A percentile compares a stretch with the other conserved stretches of the same genome.
Conservation (phyloP, 2,329 filamentous ascomycete genomes). For the Davidsoniella australis region DNA sequence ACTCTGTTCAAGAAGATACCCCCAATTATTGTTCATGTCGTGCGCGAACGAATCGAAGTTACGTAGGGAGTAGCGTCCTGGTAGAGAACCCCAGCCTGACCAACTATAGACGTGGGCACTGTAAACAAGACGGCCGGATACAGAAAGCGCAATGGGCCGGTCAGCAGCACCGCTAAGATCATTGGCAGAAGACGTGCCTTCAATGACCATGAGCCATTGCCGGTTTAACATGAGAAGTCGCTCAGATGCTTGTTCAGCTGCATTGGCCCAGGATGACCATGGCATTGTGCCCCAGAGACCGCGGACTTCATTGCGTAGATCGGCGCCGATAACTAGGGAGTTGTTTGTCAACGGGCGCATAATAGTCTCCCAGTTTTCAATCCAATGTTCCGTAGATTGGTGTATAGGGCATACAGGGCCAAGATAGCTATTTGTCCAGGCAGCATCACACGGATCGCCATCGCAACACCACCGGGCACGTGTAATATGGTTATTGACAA, state of each 20-base stretch:
- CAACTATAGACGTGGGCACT: slow-evolving; percentile 52
- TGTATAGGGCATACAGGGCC: slow-evolving; percentile 40
- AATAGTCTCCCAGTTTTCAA: slow-evolving; percentile 46
- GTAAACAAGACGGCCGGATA: slow-evolving; percentile 43
- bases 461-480: slow-evolving; percentile 53
- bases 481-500: slow-evolving; percentile 57
- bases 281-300: slow-evolving; percentile 53
- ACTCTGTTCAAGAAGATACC: slow-evolving; percentile 33
- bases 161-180: slow-evolving; percentile 38
- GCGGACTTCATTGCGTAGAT: slow-evolving; percentile 52
- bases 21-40: slow-evolving; percentile 50
- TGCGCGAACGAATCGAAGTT: slow-evolving; percentile 43
- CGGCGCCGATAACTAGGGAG: slow-evolving; percentile 45
- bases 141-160: slow-evolving; percentile 40
- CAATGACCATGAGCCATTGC: slow-evolving; percentile 51
- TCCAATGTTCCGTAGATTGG: slow-evolving; percentile 50
- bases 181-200: slow-evolving; percentile 50
- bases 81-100: slow-evolving; percentile 50
- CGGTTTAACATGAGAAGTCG: slow-evolving; percentile 39
- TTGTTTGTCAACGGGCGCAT: slow-evolving; percentile 43
- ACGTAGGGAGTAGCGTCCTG: slow-evolving; percentile 42
- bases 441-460: slow-evolving; percentile 47
- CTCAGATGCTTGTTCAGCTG: slow-evolving; percentile 47
- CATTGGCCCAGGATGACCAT: slow-evolving; percentile 46
- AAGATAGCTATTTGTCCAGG: slow-evolving; percentile 49